A percentile compares a stretch with the other conserved stretches of the same genome.
phyloP scores from a whole-genome alignment of 495 filamentous ascomycete species.

The Xylaria nigripes region DNA sequence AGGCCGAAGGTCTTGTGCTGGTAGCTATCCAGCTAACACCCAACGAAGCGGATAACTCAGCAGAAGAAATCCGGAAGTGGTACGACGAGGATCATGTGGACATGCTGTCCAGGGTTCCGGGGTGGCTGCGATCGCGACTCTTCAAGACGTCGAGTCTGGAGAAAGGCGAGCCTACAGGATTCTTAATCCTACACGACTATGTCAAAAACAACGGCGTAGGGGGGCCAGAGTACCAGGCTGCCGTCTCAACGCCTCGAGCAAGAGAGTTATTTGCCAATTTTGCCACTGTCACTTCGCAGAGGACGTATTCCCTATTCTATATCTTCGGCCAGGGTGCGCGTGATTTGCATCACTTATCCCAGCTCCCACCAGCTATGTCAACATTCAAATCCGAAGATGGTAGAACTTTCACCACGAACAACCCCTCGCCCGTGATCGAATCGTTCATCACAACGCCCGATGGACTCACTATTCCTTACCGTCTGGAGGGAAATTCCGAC shows the following conservation, averaged over 20 bases:
- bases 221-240: constrained; percentile 54
- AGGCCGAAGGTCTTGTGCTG: constrained; percentile 53
- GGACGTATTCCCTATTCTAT: constrained; percentile 65
- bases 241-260: constrained; percentile 50
- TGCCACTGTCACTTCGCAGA: constrained; percentile 46
- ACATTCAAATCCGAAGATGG: constrained; percentile 48
- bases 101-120: constrained; percentile 62
- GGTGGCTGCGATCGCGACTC: constrained; percentile 63
- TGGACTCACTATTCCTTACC: constrained; percentile 58
- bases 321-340: constrained; percentile 66
- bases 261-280: constrained; percentile 47
- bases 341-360: constrained; percentile 46
- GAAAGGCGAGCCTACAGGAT: constrained; percentile 42
- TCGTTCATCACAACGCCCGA: constrained; percentile 61
- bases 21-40: constrained; percentile 53
- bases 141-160: constrained; percentile 53
- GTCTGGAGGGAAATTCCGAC: constrained; percentile 62
- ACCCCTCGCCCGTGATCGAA: constrained; percentile 42
- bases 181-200: constrained; percentile 64
- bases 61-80: constrained; percentile 51
- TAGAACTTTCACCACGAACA: constrained; percentile 38
- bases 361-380: constrained; percentile 26
- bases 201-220: constrained; percentile 53
- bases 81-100: constrained; percentile 64
- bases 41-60: constrained; percentile 42